Conservation (phyloP, 169 alveolate genomes). For the Perkinsus olseni region DNA sequence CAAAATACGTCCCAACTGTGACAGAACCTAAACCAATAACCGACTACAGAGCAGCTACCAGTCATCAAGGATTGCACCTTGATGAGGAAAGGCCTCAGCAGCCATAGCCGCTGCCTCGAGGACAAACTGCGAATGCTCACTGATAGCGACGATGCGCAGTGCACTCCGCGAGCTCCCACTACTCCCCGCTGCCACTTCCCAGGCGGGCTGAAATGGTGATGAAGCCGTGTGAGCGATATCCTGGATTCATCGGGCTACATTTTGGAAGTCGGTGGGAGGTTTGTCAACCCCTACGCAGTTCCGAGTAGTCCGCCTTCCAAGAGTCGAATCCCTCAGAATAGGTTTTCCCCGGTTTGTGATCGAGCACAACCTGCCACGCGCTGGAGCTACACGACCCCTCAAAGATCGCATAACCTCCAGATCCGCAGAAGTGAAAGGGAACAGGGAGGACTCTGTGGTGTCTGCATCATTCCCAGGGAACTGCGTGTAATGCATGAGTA, state of each 20-base stretch:
- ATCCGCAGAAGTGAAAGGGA: background rate
- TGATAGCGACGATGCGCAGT: background rate
- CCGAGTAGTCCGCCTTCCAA: background rate
- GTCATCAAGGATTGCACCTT: background rate
- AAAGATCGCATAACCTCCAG: background rate
- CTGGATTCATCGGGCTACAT: background rate
- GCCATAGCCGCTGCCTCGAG: background rate
- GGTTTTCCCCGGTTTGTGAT: background rate
- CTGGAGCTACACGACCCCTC: background rate
- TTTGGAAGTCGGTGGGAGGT: background rate
- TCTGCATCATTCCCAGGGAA: background rate
- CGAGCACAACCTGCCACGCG: background rate
- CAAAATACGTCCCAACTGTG: background rate
- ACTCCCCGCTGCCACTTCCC: background rate
- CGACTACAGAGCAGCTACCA: background rate
- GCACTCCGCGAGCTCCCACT: background rate
- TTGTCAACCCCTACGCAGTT: background rate
- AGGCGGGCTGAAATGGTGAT: no score
- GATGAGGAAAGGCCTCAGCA: background rate
- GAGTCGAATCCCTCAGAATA: background rate
- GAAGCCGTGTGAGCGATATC: no score
- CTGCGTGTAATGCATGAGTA: background rate
- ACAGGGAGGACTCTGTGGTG: background rate
- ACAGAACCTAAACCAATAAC: background rate
- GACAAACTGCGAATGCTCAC: background rate